Percentiles rank a stretch among this genome's conserved stretches.
These are phyloP conservation scores for Vinca minor DNA, from an alignment of 257 asterid genomes.

Conservation along the genomic window DNA sequence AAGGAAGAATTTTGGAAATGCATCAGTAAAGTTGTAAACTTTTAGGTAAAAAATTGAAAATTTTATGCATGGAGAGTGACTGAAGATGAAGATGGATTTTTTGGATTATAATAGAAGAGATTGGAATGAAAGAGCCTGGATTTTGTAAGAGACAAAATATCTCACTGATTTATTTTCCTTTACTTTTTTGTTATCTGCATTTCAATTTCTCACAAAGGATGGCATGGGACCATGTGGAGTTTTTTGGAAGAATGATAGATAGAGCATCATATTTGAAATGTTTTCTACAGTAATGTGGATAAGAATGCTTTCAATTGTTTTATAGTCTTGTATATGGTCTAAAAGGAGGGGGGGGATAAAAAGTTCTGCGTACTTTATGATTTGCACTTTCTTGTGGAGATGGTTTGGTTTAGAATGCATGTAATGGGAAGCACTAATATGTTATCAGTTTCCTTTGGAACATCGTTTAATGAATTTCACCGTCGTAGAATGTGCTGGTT, in stretches of 20 bases:
- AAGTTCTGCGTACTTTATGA: neutral
- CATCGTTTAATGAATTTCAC: neutral
- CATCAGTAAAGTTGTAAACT: neutral
- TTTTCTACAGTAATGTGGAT: neutral
- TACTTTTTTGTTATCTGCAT: neutral
- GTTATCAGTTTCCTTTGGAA: neutral
- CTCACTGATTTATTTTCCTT: neutral
- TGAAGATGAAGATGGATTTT: no score
- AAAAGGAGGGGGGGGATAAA: neutral
- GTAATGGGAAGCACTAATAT: neutral
- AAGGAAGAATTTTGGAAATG: neutral
- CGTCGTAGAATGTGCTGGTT: neutral
- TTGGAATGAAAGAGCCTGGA: neutral
- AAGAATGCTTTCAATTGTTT: neutral
- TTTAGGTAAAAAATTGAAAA: neutral
- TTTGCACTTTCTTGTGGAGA: neutral
- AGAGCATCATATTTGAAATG: neutral
- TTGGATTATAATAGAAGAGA: neutral
- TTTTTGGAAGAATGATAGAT: neutral
- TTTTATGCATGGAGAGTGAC: neutral
- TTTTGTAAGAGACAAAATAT: neutral
- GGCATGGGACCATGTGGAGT: neutral
- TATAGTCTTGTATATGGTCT: neutral
- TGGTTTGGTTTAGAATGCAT: neutral
- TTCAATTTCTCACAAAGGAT: neutral